A percentile compares a stretch with the other conserved stretches of the same genome.
Conservation (phyloP, 495 filamentous ascomycete genomes). For the Geopyxis carbonaria region DNA sequence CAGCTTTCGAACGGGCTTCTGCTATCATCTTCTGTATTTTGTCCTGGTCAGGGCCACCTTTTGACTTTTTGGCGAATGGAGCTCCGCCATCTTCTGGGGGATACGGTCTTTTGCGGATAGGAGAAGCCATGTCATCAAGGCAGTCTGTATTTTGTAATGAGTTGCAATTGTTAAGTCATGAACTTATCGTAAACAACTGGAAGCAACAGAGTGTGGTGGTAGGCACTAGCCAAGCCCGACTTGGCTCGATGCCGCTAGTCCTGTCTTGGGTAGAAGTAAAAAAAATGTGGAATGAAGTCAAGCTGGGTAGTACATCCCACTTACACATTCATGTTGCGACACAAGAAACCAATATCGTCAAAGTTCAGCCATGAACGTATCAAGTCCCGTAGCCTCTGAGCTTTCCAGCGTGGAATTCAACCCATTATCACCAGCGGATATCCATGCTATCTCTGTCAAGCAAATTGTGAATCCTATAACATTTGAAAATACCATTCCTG, state of each 20-base stretch:
- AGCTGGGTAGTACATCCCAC: no score
- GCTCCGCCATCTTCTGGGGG: neutral
- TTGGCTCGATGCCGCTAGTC: no score
- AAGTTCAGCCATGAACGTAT: conserved; percentile 43
- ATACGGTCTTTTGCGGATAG: conserved; percentile 1
- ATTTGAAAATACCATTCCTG: conserved; percentile 75
- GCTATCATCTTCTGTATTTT: conserved; percentile 46
- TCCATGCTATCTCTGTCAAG: conserved; percentile 78
- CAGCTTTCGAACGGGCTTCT: conserved; percentile 44
- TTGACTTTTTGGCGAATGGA: conserved; percentile 13
- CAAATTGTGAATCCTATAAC: conserved; percentile 76
- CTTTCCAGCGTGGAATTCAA: conserved; percentile 82
- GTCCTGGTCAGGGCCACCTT: conserved; percentile 29
- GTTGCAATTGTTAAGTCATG: no score
- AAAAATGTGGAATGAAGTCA: no score
- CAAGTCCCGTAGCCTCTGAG: conserved; percentile 69
- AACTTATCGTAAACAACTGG: no score
- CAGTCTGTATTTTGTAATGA: no score
- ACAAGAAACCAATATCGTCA: neutral
- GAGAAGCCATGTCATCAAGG: conserved; percentile 1
- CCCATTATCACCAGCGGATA: conserved; percentile 61
- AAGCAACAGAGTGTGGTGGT: no score
- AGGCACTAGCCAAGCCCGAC: no score
- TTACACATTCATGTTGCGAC: no score
- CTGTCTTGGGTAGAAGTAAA: no score